Base-by-base conservation (phyloP, 805 yeast species). In the Grigorovia humatica region DNA sequence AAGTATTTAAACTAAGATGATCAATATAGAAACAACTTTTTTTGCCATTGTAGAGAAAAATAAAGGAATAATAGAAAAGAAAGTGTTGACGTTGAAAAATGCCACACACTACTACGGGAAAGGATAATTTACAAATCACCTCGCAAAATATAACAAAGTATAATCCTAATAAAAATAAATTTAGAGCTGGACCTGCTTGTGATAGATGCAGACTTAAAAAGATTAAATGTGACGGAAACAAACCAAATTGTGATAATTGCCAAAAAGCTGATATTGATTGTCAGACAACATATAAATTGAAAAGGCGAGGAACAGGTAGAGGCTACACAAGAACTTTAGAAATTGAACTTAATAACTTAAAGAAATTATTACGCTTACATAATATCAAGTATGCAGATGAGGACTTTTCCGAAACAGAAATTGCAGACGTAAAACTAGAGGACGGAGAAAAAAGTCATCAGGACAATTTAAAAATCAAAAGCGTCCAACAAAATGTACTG, bases 311-410 rank as follows among this genome's bases (percentile, higher is more conserved):
- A 1, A 83, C 85, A 55, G 91, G 93, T 2, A 82, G 82, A 59
- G 91, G 93, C 0, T 85, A 85, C 61, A 85, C 95, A 0, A 88
- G 83, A 66, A 81, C 80, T 58, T 68, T 85, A 57, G 95, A 85
- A 60, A 74, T 73, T 51, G 80, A 79, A 57, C 70, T 85, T 46
- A 74, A 79, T 38, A 75, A 75, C 38, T 68, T 85, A 51, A 89
- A 85, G 61, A 77, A 78, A 40, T 9, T 55, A 44, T 27, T 62
- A 19, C 54, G 54, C 15, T 41, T 23, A n/a, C 32, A 49, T 23
- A 29, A 40, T 29, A 43, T 48, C 8, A 20, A 42, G 8, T 42
- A 41, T 27, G 19, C 2, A 9, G 20, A 48, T 12, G 27, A 4
- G 9, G 18, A 41, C 9, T 4, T n/a, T 13, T 41, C 19, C 43